phyloP scores from a whole-genome alignment of 192 early-diverging fungal species.

The Coemansia sp. region DNA sequence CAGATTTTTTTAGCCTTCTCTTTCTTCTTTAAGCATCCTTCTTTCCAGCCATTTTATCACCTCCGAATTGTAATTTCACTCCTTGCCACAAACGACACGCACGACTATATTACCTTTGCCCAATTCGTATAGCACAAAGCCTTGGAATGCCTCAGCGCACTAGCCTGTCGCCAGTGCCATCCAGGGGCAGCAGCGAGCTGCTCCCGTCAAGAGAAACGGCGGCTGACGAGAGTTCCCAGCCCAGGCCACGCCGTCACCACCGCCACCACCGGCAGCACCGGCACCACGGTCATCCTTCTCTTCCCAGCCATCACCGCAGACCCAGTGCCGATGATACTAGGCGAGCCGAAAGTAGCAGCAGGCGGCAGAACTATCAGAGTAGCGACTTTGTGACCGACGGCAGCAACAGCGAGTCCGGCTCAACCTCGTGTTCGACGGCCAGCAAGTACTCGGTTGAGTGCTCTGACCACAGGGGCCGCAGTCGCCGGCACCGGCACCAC shows the following conservation, averaged over 20 bases:
- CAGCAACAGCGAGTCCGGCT: slow-evolving; percentile 42
- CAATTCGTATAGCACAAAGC: not conserved
- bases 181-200: not conserved
- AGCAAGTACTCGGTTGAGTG: slow-evolving; percentile 36
- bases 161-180: slow-evolving; percentile 5
- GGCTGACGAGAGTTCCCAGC: not conserved
- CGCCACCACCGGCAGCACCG: slow-evolving; percentile 19
- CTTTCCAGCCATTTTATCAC: not conserved
- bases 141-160: slow-evolving; percentile 4
- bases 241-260: slow-evolving; percentile 7
- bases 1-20: not conserved
- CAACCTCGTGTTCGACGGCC: slow-evolving; percentile 45
- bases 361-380: not conserved
- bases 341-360: not conserved
- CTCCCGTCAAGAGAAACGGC: not conserved
- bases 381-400: slow-evolving; percentile 14
- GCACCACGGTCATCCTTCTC: not conserved
- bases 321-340: not conserved
- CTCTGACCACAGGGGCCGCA: slow-evolving; percentile 13
- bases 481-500: slow-evolving; percentile 37
- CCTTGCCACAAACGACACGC: not conserved
- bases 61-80: not conserved
- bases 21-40: not conserved
- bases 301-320: slow-evolving; percentile 13
- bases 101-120: not conserved